Evolutionary conservation across 495 filamentous ascomycete species (phyloP).

Genomic region (Penicillium coprophilum): DNA sequence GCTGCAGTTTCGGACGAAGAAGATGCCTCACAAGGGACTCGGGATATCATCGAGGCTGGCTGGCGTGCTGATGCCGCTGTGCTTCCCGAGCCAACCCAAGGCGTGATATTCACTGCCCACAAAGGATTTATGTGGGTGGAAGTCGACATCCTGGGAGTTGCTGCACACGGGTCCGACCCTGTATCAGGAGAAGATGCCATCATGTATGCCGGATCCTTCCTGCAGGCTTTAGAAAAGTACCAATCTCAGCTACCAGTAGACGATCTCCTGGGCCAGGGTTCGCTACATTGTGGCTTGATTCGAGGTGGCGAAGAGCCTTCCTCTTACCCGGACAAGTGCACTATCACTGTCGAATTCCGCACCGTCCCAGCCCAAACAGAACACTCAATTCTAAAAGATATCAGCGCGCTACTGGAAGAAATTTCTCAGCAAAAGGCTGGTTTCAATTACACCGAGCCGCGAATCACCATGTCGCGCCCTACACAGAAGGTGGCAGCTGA

Average conservation of each 20-base stretch:
- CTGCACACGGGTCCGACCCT: conserved; percentile 48
- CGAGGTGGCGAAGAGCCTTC: conserved; percentile 49
- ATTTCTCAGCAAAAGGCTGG: conserved; percentile 22
- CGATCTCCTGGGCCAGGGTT: conserved; percentile 36
- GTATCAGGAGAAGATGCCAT: conserved; percentile 45
- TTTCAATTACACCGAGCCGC: conserved; percentile 32
- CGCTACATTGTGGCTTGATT: conserved; percentile 46
- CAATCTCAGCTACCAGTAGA: conserved; percentile 31
- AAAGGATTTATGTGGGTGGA: conserved; percentile 52
- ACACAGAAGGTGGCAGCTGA: conserved; percentile 31
- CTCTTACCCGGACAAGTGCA: conserved; percentile 46
- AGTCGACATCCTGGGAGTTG: conserved; percentile 43
- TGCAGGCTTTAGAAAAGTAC: conserved; percentile 41
- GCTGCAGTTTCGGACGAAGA: conserved; percentile 52
- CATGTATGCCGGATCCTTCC: conserved; percentile 42
- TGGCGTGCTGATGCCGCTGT: conserved; percentile 49
- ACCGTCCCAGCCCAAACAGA: conserved; percentile 41
- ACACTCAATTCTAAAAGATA: conserved; percentile 31
- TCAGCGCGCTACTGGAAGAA: conserved; percentile 22
- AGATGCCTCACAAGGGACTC: conserved; percentile 45
- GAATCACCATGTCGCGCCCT: conserved; percentile 36
- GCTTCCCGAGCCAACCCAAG: conserved; percentile 42
- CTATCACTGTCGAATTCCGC: conserved; percentile 45
- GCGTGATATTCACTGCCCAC: conserved; percentile 38
- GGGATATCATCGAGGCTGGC: conserved; percentile 45